Conservation (phyloP, 108 stramenopile genomes). For the Stephanodiscus minutulus region DNA sequence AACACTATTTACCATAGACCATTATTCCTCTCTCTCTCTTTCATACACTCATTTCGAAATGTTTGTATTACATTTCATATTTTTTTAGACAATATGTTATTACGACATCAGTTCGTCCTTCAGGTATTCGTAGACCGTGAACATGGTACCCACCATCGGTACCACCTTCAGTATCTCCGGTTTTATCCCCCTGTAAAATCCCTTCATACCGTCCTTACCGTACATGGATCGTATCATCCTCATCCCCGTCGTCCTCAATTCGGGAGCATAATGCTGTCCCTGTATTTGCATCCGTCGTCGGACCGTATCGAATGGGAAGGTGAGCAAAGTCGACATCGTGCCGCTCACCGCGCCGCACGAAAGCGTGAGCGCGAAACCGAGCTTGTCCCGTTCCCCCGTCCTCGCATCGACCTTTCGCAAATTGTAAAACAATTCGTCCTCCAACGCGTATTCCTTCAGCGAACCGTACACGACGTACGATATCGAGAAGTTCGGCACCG, state of each 20-base stretch:
- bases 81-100: neutral
- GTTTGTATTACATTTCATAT: too few relatives aligned
- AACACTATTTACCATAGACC: too few relatives aligned
- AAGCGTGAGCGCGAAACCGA: slow-evolving; percentile 75
- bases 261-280: slow-evolving; percentile 69
- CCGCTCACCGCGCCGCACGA: slow-evolving; percentile 85
- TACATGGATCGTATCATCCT: slow-evolving; percentile 66
- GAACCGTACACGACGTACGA: slow-evolving; percentile 90
- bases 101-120: slow-evolving; percentile 59
- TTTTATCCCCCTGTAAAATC: slow-evolving; percentile 90
- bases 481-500: slow-evolving; percentile 91
- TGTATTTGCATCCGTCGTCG: slow-evolving; percentile 93
- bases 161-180: slow-evolving; percentile 93
- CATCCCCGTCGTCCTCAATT: slow-evolving; percentile 57
- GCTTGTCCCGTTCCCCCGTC: slow-evolving; percentile 67
- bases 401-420: slow-evolving; percentile 79
- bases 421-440: slow-evolving; percentile 90
- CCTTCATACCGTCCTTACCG: slow-evolving; percentile 69
- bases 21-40: too few relatives aligned
- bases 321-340: slow-evolving; percentile 71
- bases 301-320: slow-evolving; percentile 92
- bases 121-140: slow-evolving; percentile 85
- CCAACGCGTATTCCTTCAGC: slow-evolving; percentile 73
- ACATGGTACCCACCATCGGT: slow-evolving; percentile 96
- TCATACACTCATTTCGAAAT: too few relatives aligned